Conservation (phyloP, 2,329 filamentous ascomycete genomes). For the Calycina herbarum region DNA sequence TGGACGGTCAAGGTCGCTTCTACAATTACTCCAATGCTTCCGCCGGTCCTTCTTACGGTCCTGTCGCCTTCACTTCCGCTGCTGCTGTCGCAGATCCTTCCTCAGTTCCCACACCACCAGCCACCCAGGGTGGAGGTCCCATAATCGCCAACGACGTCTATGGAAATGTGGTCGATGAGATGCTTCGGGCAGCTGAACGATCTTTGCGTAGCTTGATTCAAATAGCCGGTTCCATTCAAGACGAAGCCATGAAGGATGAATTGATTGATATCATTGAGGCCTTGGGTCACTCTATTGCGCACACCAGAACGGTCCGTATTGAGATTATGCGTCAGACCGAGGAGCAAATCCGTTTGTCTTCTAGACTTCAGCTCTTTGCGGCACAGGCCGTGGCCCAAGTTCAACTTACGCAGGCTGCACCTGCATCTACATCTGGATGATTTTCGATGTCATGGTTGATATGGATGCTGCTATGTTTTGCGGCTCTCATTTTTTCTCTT, state of each 20-base stretch:
- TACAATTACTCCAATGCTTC: no score
- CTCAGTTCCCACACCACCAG: not conserved
- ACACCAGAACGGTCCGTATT: conserved; percentile 8
- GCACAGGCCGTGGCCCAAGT: not conserved
- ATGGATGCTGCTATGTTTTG: no score
- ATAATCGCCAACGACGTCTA: not conserved
- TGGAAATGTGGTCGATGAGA: conserved; percentile 6
- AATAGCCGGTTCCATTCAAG: not conserved
- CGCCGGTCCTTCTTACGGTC: no score
- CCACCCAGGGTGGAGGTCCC: not conserved
- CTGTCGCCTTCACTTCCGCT: no score
- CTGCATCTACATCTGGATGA: no score
- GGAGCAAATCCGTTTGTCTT: not conserved
- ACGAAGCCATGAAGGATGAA: not conserved
- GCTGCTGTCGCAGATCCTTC: no score
- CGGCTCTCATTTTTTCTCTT: no score
- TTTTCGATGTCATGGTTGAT: no score
- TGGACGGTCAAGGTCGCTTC: no score
- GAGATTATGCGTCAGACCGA: not conserved
- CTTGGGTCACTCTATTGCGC: conserved; percentile 2
- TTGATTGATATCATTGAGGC: conserved; percentile 1
- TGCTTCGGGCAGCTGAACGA: not conserved
- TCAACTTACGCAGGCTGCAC: no score
- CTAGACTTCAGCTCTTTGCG: not conserved
- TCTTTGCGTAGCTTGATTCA: conserved; percentile 3